Evolutionary conservation across 2,329 filamentous ascomycete genomes (phyloP).

Genomic region (Fragosphaeria purpurea): DNA sequence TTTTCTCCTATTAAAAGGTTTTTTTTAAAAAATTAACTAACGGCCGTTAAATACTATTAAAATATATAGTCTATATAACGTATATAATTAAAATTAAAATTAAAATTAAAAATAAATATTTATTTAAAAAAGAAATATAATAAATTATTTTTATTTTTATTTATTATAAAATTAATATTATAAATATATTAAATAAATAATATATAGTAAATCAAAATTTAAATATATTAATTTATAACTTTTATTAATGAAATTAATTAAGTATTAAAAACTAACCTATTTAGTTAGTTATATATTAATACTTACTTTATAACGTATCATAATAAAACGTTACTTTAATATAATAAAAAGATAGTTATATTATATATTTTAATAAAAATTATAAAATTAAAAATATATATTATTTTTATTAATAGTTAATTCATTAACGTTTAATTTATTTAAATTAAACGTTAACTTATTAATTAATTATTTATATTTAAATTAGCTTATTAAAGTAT

Average conservation of each 20-base stretch:
- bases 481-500: slow-evolving; percentile 1
- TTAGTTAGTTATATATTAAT: no score
- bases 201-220: neutral
- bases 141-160: neutral
- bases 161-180: no score
- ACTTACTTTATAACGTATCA: no score
- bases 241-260: neutral
- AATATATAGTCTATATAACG: no score
- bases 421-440: slow-evolving; percentile 5
- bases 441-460: slow-evolving; percentile 7
- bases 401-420: neutral
- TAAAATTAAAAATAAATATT: neutral
- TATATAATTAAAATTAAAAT: neutral
- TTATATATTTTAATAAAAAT: no score
- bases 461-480: neutral
- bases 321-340: no score
- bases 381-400: no score
- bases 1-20: no score
- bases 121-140: neutral
- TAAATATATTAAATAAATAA: neutral
- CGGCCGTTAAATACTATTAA: no score
- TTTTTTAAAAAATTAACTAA: no score
- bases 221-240: neutral
- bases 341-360: no score
- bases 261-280: no score